A percentile compares a stretch with the other conserved stretches of the same genome.
phyloP scores from a whole-genome alignment of 768 basidiomycete species.

The Suillus variegatus region DNA sequence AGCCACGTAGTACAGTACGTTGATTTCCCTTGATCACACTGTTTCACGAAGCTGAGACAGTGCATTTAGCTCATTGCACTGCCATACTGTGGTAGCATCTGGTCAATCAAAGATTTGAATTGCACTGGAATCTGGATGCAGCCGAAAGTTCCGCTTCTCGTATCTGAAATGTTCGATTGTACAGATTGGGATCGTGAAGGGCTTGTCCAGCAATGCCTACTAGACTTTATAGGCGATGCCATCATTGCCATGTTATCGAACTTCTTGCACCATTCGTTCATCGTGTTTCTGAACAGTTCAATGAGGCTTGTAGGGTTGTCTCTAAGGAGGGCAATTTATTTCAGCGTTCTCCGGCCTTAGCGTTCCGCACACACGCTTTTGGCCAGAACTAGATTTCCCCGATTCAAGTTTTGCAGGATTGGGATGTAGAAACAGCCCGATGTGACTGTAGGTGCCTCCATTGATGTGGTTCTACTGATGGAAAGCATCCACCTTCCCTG shows the following conservation, averaged over 20 bases:
- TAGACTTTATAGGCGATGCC: not conserved
- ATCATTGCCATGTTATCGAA: not conserved
- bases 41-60: not conserved
- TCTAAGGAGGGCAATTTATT: not conserved
- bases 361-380: not conserved
- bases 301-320: not conserved
- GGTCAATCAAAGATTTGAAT: not conserved
- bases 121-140: not conserved
- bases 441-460: not conserved
- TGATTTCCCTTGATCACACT: not conserved
- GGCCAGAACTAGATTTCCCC: not conserved
- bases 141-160: not conserved
- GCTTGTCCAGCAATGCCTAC: not conserved
- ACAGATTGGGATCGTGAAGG: not conserved
- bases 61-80: not conserved
- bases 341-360: not conserved
- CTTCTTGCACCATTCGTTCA: not conserved
- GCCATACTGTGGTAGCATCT: not conserved
- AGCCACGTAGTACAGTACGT: not conserved
- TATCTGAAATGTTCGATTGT: not conserved
- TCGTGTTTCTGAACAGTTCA: not conserved
- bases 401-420: not conserved
- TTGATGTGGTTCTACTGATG: not conserved
- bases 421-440: not conserved
- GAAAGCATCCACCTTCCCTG: not conserved